Evolutionary conservation across 495 filamentous ascomycete species (phyloP).

Genomic region (Parachaetomium inaequale): DNA sequence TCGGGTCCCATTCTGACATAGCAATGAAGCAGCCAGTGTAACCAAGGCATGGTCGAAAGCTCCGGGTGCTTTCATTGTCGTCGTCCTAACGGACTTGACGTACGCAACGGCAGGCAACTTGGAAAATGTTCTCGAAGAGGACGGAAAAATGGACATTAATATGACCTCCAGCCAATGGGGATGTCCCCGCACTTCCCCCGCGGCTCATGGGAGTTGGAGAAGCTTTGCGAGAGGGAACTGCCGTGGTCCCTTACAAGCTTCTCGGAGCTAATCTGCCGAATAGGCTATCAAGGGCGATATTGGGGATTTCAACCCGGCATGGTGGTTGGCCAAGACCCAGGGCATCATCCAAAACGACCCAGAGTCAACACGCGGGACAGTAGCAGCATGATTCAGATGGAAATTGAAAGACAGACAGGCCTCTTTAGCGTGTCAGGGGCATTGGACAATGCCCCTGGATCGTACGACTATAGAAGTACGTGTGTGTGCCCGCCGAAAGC

Average conservation of each 20-base stretch:
- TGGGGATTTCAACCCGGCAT: conserved; percentile 14
- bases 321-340: conserved; percentile 15
- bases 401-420: not conserved
- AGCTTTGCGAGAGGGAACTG: conserved; percentile 10
- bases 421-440: not conserved
- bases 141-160: conserved; percentile 5
- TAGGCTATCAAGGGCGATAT: conserved; percentile 30
- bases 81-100: not conserved
- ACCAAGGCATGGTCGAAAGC: not conserved
- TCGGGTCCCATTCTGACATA: not conserved
- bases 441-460: not conserved
- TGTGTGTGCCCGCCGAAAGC: not conserved
- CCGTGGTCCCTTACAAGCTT: conserved; percentile 8
- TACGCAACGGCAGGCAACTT: not conserved
- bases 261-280: conserved; percentile 27
- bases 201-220: conserved; percentile 3
- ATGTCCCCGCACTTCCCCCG: conserved; percentile 1
- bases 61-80: not conserved
- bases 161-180: conserved; percentile 8
- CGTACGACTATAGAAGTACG: conserved; percentile 1
- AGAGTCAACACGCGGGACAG: not conserved
- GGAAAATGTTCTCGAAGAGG: not conserved
- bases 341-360: not conserved
- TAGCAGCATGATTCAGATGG: conserved; percentile 1
- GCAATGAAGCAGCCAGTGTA: not conserved